Conservation (phyloP, 164 flowering plant genomes). For the Piper longum region DNA sequence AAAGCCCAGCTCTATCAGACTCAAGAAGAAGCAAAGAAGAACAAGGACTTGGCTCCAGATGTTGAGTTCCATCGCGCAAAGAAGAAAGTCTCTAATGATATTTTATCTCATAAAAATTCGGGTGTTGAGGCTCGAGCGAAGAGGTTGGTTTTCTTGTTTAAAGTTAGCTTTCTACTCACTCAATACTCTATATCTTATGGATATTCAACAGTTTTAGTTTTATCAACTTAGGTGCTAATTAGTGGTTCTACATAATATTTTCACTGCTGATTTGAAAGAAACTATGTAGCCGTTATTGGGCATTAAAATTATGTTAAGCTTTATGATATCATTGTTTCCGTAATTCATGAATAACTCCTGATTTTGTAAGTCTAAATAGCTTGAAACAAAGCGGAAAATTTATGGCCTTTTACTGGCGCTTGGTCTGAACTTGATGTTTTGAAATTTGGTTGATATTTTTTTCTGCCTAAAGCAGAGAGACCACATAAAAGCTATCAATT, state of each 20-base stretch:
- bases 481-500: too few species aligned
- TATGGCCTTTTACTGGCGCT: neutral
- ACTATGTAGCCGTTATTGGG: too few species aligned
- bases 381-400: neutral
- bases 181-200: neutral
- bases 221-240: too few species aligned
- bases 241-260: too few species aligned
- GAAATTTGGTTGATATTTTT: neutral
- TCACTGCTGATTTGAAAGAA: too few species aligned
- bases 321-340: neutral
- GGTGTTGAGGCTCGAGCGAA: slow-evolving; percentile 79
- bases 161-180: neutral
- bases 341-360: neutral
- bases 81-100: slow-evolving; percentile 32
- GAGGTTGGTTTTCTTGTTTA: slow-evolving; percentile 29
- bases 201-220: too few species aligned
- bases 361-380: neutral
- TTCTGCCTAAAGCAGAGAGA: too few species aligned
- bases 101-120: slow-evolving; percentile 57
- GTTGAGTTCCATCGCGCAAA: slow-evolving; percentile 71
- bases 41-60: slow-evolving; percentile 34
- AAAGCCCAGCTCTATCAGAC: slow-evolving; percentile 92
- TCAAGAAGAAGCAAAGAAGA: slow-evolving; percentile 58
- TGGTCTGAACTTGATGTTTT: neutral
- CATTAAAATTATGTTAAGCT: too few species aligned